Conservation (phyloP, 768 basidiomycete species). For the Symmetrospora coprosmae region DNA sequence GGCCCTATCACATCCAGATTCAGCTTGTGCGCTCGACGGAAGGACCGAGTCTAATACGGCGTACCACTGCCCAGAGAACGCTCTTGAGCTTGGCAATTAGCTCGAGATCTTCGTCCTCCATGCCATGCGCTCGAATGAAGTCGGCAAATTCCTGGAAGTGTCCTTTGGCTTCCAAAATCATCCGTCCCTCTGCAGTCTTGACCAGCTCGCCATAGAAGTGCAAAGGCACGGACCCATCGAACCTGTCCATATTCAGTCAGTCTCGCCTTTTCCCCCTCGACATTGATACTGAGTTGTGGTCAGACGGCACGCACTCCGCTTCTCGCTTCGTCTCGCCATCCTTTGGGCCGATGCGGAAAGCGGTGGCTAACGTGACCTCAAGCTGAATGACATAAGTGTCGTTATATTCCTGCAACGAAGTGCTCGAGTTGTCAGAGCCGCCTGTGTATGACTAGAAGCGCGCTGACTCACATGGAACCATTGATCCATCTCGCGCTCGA, state of each 20-base stretch:
- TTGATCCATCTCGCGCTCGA: slow-evolving; percentile 83
- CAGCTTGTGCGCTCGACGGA: too few relatives aligned
- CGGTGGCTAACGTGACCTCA: slow-evolving; percentile 74
- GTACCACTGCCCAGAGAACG: slow-evolving; percentile 87
- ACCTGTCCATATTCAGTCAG: too few relatives aligned
- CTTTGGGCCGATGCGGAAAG: slow-evolving; percentile 54
- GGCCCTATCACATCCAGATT: slow-evolving; percentile 51
- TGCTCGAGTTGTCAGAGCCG: not conserved
- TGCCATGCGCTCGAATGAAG: slow-evolving; percentile 71
- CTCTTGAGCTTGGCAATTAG: slow-evolving; percentile 83
- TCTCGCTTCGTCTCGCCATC: slow-evolving; percentile 51
- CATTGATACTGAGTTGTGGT: not conserved
- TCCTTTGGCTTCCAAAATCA: slow-evolving; percentile 72
- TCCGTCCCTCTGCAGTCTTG: slow-evolving; percentile 87
- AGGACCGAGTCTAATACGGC: too few relatives aligned
- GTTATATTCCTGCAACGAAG: slow-evolving; percentile 69
- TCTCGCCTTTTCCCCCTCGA: slow-evolving; percentile 33
- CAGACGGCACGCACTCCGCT: not conserved
- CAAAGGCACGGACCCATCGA: slow-evolving; percentile 74
- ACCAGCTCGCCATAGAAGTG: slow-evolving; percentile 98
- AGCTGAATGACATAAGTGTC: slow-evolving; percentile 83
- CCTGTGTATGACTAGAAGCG: not conserved
- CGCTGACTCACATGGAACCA: slow-evolving; percentile 73
- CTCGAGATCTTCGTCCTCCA: slow-evolving; percentile 68
- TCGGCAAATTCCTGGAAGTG: slow-evolving; percentile 83